phyloP scores from a whole-genome alignment of 2,329 filamentous ascomycete species.

The Aureobasidium vineae region DNA sequence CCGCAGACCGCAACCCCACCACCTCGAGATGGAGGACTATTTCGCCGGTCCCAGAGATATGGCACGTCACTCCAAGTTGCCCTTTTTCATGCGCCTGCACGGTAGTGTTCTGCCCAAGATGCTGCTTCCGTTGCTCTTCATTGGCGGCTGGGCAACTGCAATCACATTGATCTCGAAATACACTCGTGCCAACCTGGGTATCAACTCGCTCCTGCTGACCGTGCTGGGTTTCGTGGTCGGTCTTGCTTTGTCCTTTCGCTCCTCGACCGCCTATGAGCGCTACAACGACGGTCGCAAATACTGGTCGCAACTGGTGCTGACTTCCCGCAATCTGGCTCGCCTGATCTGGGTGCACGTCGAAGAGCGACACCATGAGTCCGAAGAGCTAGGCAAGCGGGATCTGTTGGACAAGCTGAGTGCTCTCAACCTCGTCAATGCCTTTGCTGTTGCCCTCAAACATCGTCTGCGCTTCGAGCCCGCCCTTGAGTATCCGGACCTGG shows the following conservation, averaged over 20 bases:
- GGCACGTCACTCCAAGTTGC: slow-evolving; percentile 72
- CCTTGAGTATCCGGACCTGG: slow-evolving; percentile 71
- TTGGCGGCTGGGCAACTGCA: slow-evolving; percentile 63
- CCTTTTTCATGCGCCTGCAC: slow-evolving; percentile 71
- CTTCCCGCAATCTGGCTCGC: slow-evolving; percentile 60
- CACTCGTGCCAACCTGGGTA: slow-evolving; percentile 50
- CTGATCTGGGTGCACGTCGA: slow-evolving; percentile 77
- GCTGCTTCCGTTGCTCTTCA: slow-evolving; percentile 64
- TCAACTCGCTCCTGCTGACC: slow-evolving; percentile 68
- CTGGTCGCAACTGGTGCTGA: slow-evolving; percentile 59
- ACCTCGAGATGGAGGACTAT: slow-evolving; percentile 36
- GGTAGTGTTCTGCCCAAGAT: slow-evolving; percentile 73
- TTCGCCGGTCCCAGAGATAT: slow-evolving; percentile 63
- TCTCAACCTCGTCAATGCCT: slow-evolving; percentile 75
- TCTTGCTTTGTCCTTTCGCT: slow-evolving; percentile 74
- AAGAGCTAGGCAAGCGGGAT: slow-evolving; percentile 58
- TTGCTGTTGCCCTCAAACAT: slow-evolving; percentile 75
- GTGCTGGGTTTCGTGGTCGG: slow-evolving; percentile 79
- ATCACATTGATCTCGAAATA: slow-evolving; percentile 59
- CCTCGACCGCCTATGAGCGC: slow-evolving; percentile 73
- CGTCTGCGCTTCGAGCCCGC: slow-evolving; percentile 81
- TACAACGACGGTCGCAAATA: slow-evolving; percentile 58
- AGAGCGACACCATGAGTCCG: slow-evolving; percentile 56
- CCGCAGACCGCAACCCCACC: slow-evolving; percentile 29
- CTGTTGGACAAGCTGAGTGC: slow-evolving; percentile 69